Conservation (phyloP, 78 protist genomes). For the Monocercomonoides exilis region DNA sequence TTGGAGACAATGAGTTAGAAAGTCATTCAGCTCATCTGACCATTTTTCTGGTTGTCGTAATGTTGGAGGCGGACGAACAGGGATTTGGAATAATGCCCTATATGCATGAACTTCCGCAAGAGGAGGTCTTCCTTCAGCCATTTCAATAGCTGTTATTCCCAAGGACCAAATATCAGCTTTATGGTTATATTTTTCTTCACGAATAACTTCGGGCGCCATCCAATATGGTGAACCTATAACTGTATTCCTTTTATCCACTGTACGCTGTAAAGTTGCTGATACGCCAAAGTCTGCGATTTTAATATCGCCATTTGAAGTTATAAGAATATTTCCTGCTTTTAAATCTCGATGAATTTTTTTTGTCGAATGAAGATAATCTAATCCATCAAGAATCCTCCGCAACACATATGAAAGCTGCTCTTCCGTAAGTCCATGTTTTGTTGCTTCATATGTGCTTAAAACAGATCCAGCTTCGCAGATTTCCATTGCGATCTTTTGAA, state of each 20-base stretch:
- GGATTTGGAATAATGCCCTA: conserved; percentile 63
- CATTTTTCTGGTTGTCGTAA: conserved; percentile 23
- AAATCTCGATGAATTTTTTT: not conserved
- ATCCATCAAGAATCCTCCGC: not conserved
- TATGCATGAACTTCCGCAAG: conserved; percentile 64
- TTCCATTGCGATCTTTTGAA: conserved; percentile 5
- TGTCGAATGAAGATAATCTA: not conserved
- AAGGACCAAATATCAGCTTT: conserved; percentile 74
- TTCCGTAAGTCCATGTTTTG: not conserved
- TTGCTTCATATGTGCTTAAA: not conserved
- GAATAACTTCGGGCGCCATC: conserved; percentile 12
- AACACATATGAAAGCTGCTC: not conserved
- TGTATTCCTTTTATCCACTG: not conserved
- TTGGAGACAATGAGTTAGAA: conserved; percentile 46
- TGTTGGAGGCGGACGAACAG: conserved; percentile 60
- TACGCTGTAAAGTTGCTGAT: not conserved
- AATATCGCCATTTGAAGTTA: not conserved
- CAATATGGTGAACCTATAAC: conserved; percentile 7
- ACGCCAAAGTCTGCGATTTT: conserved; percentile 15
- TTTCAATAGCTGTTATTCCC: conserved; percentile 71
- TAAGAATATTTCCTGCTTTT: not conserved
- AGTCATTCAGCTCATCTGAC: conserved; percentile 51
- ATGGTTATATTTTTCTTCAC: not conserved
- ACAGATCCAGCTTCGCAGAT: conserved; percentile 1
- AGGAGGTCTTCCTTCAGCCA: conserved; percentile 68